Evolutionary conservation across 495 filamentous ascomycete species (phyloP).

Genomic region (Rhypophila decipiens): DNA sequence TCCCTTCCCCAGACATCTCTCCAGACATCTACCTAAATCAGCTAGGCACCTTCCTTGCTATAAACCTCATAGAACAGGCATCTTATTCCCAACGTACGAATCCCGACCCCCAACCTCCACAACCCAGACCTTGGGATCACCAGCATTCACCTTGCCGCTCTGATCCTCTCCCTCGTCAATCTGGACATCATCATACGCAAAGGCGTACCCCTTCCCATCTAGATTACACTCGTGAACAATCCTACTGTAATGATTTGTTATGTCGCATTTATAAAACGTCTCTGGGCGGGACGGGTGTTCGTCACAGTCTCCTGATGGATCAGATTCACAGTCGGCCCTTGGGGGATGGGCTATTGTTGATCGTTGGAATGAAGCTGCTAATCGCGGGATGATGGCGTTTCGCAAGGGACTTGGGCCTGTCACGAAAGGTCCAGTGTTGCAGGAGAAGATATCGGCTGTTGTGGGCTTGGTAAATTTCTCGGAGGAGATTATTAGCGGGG

Average conservation of each 20-base stretch:
- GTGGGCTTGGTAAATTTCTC: slow-evolving; percentile 53
- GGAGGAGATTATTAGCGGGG: slow-evolving; percentile 30
- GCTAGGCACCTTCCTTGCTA: too few species aligned
- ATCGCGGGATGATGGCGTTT: slow-evolving; percentile 54
- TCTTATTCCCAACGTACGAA: slow-evolving; percentile 20
- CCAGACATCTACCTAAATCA: too few species aligned
- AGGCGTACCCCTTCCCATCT: slow-evolving; percentile 68
- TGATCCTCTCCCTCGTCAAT: slow-evolving; percentile 55
- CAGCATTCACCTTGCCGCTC: slow-evolving; percentile 59
- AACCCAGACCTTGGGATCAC: slow-evolving; percentile 52
- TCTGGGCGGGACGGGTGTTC: slow-evolving; percentile 46
- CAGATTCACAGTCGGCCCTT: too few species aligned
- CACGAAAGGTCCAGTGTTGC: slow-evolving; percentile 64
- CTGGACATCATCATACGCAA: slow-evolving; percentile 75
- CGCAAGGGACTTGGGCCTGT: slow-evolving; percentile 48
- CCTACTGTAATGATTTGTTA: slow-evolving; percentile 67
- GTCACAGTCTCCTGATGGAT: too few species aligned
- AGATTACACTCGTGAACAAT: slow-evolving; percentile 61
- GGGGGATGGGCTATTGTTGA: slow-evolving; percentile 55
- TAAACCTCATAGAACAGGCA: too few species aligned
- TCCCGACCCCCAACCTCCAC: slow-evolving; percentile 58
- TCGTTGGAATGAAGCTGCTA: slow-evolving; percentile 66
- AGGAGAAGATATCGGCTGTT: slow-evolving; percentile 63
- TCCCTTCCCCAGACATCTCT: too few species aligned
- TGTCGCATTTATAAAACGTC: slow-evolving; percentile 49